Evolutionary conservation across 2,329 filamentous ascomycete species (phyloP).

Genomic region (Neonectria coccinea): DNA sequence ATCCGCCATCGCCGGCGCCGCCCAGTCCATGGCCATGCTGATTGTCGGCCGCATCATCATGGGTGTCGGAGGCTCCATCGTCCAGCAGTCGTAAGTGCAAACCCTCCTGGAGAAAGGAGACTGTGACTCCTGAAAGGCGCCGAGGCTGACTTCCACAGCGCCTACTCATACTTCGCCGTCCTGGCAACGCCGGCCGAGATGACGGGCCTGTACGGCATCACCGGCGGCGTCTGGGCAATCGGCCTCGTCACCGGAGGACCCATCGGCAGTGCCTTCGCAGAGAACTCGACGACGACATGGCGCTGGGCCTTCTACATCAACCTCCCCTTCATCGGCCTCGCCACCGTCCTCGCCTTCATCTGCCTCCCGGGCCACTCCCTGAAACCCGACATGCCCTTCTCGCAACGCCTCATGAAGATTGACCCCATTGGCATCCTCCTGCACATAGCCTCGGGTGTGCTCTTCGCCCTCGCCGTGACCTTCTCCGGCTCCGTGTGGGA

Average conservation of each 20-base stretch:
- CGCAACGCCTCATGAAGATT: conserved; percentile 39
- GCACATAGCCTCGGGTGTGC: conserved; percentile 49
- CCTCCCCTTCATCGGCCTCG: conserved; percentile 54
- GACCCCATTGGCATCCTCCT: conserved; percentile 49
- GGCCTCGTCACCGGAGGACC: conserved; percentile 38
- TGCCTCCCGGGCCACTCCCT: conserved; percentile 54
- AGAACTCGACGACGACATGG: conserved; percentile 54
- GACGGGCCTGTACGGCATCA: conserved; percentile 41
- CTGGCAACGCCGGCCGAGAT: conserved; percentile 44
- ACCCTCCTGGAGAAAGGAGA: too few relatives aligned
- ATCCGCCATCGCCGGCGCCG: conserved; percentile 46
- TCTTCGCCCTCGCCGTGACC: conserved; percentile 60
- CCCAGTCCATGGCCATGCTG: conserved; percentile 45
- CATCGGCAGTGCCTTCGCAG: conserved; percentile 49
- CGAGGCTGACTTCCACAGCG: conserved; percentile 7
- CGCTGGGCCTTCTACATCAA: conserved; percentile 67
- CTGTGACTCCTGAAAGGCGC: too few relatives aligned
- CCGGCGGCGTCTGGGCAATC: conserved; percentile 45
- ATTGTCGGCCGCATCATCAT: conserved; percentile 50
- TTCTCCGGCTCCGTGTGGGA: conserved; percentile 63
- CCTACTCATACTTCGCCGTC: conserved; percentile 40
- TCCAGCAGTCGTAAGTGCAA: conserved; percentile 48
- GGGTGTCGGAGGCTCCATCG: conserved; percentile 47
- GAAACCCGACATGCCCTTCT: conserved; percentile 35
- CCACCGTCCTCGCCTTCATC: conserved; percentile 56